Base-by-base conservation (phyloP, 1,284 basidiomycete species). In the Cryptococcus floricola region DNA sequence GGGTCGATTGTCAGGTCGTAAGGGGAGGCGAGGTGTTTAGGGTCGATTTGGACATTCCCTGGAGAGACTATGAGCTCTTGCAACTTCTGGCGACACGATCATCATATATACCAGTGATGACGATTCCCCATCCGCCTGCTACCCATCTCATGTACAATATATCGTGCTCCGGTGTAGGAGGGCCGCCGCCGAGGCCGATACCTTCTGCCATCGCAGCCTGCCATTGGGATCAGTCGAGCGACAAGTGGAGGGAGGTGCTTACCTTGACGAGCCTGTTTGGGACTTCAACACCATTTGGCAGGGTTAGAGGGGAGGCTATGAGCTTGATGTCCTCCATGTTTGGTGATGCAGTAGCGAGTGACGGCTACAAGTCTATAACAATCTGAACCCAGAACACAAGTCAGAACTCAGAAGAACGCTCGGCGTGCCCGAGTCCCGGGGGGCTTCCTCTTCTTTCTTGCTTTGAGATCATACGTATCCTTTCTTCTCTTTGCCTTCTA, bases 191-290 rank as follows among this genome's bases (percentile, higher is more conserved):
- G 34, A 87, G 78, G 1, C 76, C 81, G n/a, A 92, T 80, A 64
- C 91, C 87, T 72, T 95, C 92, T 65, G 92, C 92, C 82, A 92
- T 82, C 0, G 92, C 86, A 19, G 85, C 86, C 88, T 90, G 55
- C 31, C 16, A 25, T 16, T 14, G 39, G 38, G 8, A 39, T 9
- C 14, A 10, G 16, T 50, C 53, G 13, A 57, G 23, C 48, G 25
- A 27, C 45, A 4, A n/a, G 44, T 39, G 37, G 7, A 39, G 25
- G 18, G 9, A 14, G 14, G 5, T 47, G 52, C 77, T 52, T 48
- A 79, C 81, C 76, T 83, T 83, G 54, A 77, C 79, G 13, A 83
- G 75, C 14, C 81, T 72, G 62, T 82, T 82, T 2, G 73, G 76
- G 1, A 81, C 61, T 1, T 67, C 55, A 4, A 74, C 69, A 2